Base-by-base conservation (phyloP, 1,284 basidiomycete species). In the Ceratobasidium sp. region DNA sequence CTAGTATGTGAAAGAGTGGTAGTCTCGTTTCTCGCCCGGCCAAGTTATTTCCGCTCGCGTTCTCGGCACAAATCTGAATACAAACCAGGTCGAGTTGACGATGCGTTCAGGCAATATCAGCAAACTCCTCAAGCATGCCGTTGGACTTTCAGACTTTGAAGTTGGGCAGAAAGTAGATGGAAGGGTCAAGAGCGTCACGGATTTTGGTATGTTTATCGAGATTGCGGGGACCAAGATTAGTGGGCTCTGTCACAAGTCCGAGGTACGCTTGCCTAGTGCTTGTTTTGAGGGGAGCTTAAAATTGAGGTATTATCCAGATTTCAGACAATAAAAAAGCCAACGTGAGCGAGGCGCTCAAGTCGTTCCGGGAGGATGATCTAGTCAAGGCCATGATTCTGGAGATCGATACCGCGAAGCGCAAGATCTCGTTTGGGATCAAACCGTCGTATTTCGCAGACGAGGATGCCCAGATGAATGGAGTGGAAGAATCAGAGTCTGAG, bases 1-100 rank as follows among this genome's bases (percentile, higher is more conserved):
- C 20, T 81, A 97, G 94, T 98, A 90, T 84, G 90, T 98, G 81
- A 97, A 98, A 85, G 97, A 99, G 73, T 99, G 97, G 97, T 93
- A 97, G 85, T 86, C 88, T 48, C 89, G 88, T 4, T 99, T 99
- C 84, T 86, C 90, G 78, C 86, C 89, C 59, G 93, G 95, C 81
- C 96, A 98, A 82, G 85, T 98, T 3, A 96, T 99, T 23, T 91
- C 91, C 78, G 97, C 96, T 73, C 92, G 94, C 77, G 90, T 99
- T 81, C 85, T 95, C 38, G 96, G 94, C 77, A 86, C 95, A 79
- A 90, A 97, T 82, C 73, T 82, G 27, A 87, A 90, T 70, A 89
- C 88, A 70, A 93, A 92, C 81, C 92, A 95, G 82, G 89, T 98
- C 33, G 97, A 99, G 83, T 89, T 99, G 88, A 90, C 96, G 2